Evolutionary conservation across 2,329 filamentous ascomycete species (phyloP).

Genomic region (Aureobasidium namibiae): DNA sequence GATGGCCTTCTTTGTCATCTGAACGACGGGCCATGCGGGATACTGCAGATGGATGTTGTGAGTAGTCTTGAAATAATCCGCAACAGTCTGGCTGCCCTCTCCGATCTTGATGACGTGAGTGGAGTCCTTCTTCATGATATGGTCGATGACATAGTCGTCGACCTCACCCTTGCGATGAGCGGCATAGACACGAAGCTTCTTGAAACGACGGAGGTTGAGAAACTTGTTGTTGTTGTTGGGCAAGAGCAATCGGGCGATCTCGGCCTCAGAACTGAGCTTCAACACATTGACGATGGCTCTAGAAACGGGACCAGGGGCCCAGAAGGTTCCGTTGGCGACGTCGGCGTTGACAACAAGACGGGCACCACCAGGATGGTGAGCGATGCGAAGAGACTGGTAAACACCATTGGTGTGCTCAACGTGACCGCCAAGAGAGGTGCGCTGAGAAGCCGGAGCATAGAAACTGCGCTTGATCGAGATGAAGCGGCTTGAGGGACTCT

Average conservation of each 20-base stretch:
- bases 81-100: too few species aligned
- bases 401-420: slow-evolving; percentile 81
- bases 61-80: slow-evolving; percentile 45
- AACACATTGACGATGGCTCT: slow-evolving; percentile 27
- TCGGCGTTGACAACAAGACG: slow-evolving; percentile 75
- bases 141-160: slow-evolving; percentile 44
- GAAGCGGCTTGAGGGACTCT: slow-evolving; percentile 62
- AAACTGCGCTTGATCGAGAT: slow-evolving; percentile 74
- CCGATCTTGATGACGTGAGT: slow-evolving; percentile 34
- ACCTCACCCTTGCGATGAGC: slow-evolving; percentile 30
- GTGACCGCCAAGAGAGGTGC: slow-evolving; percentile 50
- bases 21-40: slow-evolving; percentile 46
- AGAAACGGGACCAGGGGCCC: slow-evolving; percentile 42
- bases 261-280: slow-evolving; percentile 21
- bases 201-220: slow-evolving; percentile 34
- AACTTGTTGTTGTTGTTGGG: background rate
- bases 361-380: slow-evolving; percentile 50
- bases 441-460: slow-evolving; percentile 50
- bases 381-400: slow-evolving; percentile 75
- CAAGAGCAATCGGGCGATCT: slow-evolving; percentile 15
- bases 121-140: slow-evolving; percentile 36
- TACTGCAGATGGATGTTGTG: slow-evolving; percentile 42
- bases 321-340: slow-evolving; percentile 87
- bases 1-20: slow-evolving; percentile 48
- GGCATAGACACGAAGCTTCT: slow-evolving; percentile 33